These are phyloP conservation scores for Diaporthe citri DNA, from an alignment of 2,329 filamentous ascomycete genomes.

Conservation along the genomic window DNA sequence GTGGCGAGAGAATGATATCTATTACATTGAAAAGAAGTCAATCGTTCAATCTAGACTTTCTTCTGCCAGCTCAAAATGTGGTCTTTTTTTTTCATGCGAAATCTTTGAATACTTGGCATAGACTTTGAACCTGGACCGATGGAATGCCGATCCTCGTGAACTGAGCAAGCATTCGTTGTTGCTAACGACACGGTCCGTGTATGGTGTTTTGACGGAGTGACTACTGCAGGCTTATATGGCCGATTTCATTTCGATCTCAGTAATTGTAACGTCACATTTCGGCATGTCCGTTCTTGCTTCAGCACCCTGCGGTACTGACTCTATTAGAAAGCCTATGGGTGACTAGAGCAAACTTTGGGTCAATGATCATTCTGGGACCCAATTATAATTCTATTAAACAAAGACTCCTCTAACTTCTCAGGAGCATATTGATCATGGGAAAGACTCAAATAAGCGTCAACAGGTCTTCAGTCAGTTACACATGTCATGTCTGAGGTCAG, in stretches of 20 bases:
- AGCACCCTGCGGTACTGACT: background rate
- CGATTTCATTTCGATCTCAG: background rate
- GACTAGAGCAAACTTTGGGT: background rate
- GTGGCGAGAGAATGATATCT: background rate
- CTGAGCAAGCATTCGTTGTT: background rate
- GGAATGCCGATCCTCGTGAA: too few relatives aligned
- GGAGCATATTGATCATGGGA: too few relatives aligned
- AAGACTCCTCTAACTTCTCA: background rate
- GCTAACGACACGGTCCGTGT: background rate
- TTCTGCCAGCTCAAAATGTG: background rate
- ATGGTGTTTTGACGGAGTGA: background rate
- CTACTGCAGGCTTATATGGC: background rate
- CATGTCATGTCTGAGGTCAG: background rate
- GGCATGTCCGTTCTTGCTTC: background rate
- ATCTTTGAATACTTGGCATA: background rate
- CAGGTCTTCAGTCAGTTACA: background rate
- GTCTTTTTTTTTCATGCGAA: background rate
- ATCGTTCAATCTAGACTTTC: too few relatives aligned
- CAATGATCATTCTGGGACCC: background rate
- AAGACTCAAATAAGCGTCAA: background rate
- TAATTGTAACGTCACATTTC: background rate
- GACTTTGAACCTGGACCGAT: too few relatives aligned
- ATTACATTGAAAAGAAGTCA: background rate
- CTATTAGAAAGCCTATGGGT: background rate
- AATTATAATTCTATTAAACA: background rate